These are phyloP conservation scores for Pelargonium myrrhifolium DNA, from an alignment of 441 rosid genomes.

Conservation along the genomic window DNA sequence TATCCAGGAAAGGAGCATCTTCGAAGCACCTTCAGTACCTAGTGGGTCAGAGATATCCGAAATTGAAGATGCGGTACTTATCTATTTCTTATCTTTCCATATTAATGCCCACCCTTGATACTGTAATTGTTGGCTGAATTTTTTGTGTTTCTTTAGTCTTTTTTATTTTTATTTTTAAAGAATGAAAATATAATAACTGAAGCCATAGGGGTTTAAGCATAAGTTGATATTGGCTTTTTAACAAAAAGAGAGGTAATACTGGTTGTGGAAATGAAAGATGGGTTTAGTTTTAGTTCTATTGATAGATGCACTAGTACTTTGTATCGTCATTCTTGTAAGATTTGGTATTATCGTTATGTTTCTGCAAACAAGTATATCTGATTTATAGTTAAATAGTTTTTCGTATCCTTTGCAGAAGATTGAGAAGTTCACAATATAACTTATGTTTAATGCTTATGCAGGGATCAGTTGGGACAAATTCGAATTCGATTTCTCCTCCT, in stretches of 20 bases:
- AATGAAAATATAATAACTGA: not conserved
- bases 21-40: slow-evolving; percentile 53
- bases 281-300: slow-evolving; percentile 1
- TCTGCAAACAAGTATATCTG: not conserved
- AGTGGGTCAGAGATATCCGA: slow-evolving; percentile 79
- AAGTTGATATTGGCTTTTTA: not conserved
- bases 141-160: not conserved
- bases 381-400: not conserved
- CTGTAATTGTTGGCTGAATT: not conserved
- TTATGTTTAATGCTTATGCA: slow-evolving; percentile 30
- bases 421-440: not conserved
- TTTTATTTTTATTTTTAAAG: not conserved
- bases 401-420: slow-evolving; percentile 1
- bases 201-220: not conserved
- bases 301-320: not conserved
- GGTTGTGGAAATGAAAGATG: not conserved
- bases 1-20: slow-evolving; percentile 63
- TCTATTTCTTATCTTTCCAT: slow-evolving; percentile 2
- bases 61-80: slow-evolving; percentile 65
- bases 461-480: slow-evolving; percentile 47
- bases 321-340: not conserved
- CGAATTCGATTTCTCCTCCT: slow-evolving; percentile 30
- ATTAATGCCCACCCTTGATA: slow-evolving; percentile 8
- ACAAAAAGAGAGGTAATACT: not conserved
- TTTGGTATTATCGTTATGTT: not conserved